Conservation (phyloP, 345 rosid genomes). For the Salix caprea region DNA sequence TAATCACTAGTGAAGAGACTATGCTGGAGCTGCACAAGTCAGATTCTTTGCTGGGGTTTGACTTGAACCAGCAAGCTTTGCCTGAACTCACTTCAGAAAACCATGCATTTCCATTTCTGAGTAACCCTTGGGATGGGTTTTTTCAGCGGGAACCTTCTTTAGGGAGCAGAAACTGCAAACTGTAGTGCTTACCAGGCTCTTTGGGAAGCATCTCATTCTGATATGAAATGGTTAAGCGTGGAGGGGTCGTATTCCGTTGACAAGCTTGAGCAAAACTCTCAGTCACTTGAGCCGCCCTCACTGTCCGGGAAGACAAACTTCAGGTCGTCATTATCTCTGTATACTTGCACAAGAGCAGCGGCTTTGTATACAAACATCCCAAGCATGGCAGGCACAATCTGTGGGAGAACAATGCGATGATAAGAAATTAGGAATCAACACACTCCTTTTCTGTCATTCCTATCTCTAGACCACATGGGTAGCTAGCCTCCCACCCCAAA, state of each 20-base stretch:
- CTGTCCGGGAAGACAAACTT: constrained; percentile 62
- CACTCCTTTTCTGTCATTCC: neutral
- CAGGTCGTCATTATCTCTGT: constrained; percentile 87
- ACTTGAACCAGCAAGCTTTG: neutral
- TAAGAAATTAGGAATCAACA: neutral
- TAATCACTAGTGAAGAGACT: neutral
- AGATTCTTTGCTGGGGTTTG: neutral
- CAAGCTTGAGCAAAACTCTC: neutral
- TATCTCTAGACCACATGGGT: neutral
- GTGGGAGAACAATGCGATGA: neutral
- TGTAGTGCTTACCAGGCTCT: neutral
- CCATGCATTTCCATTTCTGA: neutral
- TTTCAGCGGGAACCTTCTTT: neutral
- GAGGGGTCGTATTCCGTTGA: neutral
- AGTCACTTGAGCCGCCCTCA: constrained; percentile 28
- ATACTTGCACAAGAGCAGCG: constrained; percentile 88
- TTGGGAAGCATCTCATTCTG: neutral
- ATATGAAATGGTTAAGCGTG: neutral
- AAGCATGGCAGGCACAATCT: constrained; percentile 88
- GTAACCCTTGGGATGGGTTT: neutral
- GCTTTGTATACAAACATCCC: constrained; percentile 95
- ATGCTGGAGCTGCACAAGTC: constrained; percentile 1
- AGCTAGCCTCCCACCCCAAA: neutral
- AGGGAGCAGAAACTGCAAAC: neutral
- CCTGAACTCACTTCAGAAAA: neutral